These are phyloP conservation scores for Gossypioides kirkii DNA, from an alignment of 345 rosid genomes.

Conservation along the genomic window DNA sequence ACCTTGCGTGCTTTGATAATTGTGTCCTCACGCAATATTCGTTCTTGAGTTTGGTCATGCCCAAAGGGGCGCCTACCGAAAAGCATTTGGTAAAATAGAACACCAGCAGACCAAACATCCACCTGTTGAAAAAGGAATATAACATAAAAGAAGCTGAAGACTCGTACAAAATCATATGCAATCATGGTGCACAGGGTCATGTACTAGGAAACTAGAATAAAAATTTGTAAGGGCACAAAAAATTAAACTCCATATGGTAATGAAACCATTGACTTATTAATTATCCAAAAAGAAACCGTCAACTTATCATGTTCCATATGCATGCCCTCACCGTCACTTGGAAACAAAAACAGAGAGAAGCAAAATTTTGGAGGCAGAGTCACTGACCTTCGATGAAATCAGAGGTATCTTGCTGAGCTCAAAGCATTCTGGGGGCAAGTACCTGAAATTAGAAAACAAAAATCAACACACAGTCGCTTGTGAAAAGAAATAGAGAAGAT, in stretches of 20 bases:
- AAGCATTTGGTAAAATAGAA: constrained; percentile 90
- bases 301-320: not conserved
- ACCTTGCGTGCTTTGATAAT: constrained; percentile 93
- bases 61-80: constrained; percentile 96
- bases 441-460: constrained; percentile 45
- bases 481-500: not conserved
- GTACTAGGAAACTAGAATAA: not conserved
- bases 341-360: not conserved
- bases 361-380: not conserved
- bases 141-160: constrained; percentile 4
- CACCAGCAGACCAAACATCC: constrained; percentile 98
- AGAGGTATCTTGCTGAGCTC: constrained; percentile 88
- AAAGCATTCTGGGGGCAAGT: constrained; percentile 97
- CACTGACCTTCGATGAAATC: constrained; percentile 90
- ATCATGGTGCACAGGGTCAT: not conserved
- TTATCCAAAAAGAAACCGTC: not conserved
- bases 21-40: constrained; percentile 90
- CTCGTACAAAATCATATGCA: not conserved
- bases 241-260: not conserved
- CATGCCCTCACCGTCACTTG: not conserved
- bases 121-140: constrained; percentile 46
- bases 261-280: not conserved
- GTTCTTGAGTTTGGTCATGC: constrained; percentile 95
- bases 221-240: not conserved
- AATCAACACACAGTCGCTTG: not conserved